Evolutionary conservation across 1,284 basidiomycete species (phyloP).

Genomic region (Cryptococcus floricola): DNA sequence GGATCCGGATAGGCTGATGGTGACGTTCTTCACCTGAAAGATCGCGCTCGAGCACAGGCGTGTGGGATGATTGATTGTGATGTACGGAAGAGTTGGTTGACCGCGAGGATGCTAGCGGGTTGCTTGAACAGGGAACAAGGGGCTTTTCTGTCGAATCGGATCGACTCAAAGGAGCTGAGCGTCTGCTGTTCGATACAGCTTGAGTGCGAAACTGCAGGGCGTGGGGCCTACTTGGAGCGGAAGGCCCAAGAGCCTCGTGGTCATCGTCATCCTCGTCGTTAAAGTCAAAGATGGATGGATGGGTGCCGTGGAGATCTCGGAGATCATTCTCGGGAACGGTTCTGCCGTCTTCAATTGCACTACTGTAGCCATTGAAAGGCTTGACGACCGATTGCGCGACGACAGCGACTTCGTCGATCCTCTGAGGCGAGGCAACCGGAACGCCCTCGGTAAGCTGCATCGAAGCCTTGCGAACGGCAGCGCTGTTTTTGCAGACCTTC

Average conservation of each 20-base stretch:
- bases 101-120: not conserved
- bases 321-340: not conserved
- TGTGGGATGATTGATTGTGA: not conserved
- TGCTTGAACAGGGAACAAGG: not conserved
- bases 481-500: constrained; percentile 32
- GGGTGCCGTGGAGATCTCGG: not conserved
- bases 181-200: too few relatives aligned
- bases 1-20: not conserved
- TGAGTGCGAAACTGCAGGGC: too few relatives aligned
- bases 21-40: not conserved
- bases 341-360: not conserved
- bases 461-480: constrained; percentile 18
- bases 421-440: constrained; percentile 20
- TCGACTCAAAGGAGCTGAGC: not conserved
- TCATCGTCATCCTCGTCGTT: not conserved
- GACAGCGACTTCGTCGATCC: not conserved
- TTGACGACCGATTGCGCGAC: not conserved
- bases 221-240: too few relatives aligned
- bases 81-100: not conserved
- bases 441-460: constrained; percentile 27
- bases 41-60: not conserved
- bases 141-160: not conserved
- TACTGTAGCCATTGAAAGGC: not conserved
- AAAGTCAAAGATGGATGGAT: constrained; percentile 1
- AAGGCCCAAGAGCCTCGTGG: too few relatives aligned